Base-by-base conservation (phyloP, 2,329 filamentous ascomycete species). In the Colletotrichum sp. region DNA sequence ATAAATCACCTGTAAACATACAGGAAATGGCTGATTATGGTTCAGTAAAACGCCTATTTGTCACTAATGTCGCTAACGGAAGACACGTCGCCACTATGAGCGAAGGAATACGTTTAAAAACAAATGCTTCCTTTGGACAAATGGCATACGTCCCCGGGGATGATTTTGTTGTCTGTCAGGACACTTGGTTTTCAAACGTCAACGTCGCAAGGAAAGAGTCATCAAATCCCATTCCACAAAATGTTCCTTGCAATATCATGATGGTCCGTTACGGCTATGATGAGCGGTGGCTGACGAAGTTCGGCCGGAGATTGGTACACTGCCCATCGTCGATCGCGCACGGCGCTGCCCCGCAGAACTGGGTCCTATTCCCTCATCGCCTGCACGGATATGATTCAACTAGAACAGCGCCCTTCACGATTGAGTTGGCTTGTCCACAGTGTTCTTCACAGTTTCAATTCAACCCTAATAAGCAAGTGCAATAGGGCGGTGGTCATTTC, bases 201-300 rank as follows among this genome's bases (percentile, higher is more conserved):
- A 3, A 49, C 5, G 5, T 12, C 18, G 5, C 39, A 49, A n/a
- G 18, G 1, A 12, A n/a, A n/a, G 18, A 6, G 5, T n/a, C 39
- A 4, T 0, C 4, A 1, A 6, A n/a, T 5, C 9, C 9, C 8
- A n/a, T 49, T n/a, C 5, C 39, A 6, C 9, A 49, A 12, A 10
- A 49, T 2, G 2, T 1, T 2, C 39, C 39, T n/a, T 49, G 39
- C 9, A 49, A 49, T n/a, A 6, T n/a, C 18, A 10, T 10, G 9
- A n/a, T 44, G n/a, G n/a, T n/a, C n/a, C n/a, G n/a, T n/a, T n/a
- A n/a, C n/a, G n/a, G n/a, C n/a, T n/a, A n/a, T n/a, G n/a, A n/a
- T n/a, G n/a, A n/a, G n/a, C n/a, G n/a, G n/a, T n/a, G n/a, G n/a
- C n/a, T n/a, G n/a, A n/a, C n/a, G n/a, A n/a, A n/a, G n/a, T n/a